Conservation (phyloP, 2,329 filamentous ascomycete genomes). For the Coniosporium tulheliwenetii region DNA sequence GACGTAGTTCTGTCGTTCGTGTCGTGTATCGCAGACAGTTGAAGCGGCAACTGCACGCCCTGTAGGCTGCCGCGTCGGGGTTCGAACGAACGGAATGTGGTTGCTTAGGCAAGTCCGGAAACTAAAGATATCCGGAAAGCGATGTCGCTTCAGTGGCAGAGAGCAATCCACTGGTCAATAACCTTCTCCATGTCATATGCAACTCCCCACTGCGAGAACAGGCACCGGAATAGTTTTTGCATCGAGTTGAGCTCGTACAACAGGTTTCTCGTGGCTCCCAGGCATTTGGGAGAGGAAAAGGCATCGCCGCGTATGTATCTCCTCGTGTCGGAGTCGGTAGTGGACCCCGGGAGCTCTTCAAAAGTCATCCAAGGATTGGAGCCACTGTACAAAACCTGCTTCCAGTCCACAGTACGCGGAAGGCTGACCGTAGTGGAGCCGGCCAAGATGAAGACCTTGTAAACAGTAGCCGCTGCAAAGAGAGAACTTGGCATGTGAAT, state of each 20-base stretch:
- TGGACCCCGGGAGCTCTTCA: conserved; percentile 8
- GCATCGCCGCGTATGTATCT: conserved; percentile 19
- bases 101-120: too few species aligned
- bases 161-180: conserved; percentile 26
- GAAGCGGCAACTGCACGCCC: too few species aligned
- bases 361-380: conserved; percentile 9
- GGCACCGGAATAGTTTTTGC: conserved; percentile 28
- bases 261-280: conserved; percentile 20
- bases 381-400: conserved; percentile 19
- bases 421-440: conserved; percentile 21
- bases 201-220: conserved; percentile 29
- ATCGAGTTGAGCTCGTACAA: conserved; percentile 32
- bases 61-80: too few species aligned
- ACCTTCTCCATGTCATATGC: conserved; percentile 29
- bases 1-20: too few species aligned
- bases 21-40: too few species aligned
- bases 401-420: conserved; percentile 25
- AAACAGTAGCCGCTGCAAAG: conserved; percentile 27
- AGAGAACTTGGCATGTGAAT: conserved; percentile 29
- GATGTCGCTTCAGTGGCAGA: conserved; percentile 18
- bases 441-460: conserved; percentile 23
- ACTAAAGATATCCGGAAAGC: too few species aligned
- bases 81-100: too few species aligned
- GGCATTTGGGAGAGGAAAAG: conserved; percentile 7
- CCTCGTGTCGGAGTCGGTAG: conserved; percentile 18